phyloP scores from a whole-genome alignment of 345 rosid genomes.

The Triadica sebifera region DNA sequence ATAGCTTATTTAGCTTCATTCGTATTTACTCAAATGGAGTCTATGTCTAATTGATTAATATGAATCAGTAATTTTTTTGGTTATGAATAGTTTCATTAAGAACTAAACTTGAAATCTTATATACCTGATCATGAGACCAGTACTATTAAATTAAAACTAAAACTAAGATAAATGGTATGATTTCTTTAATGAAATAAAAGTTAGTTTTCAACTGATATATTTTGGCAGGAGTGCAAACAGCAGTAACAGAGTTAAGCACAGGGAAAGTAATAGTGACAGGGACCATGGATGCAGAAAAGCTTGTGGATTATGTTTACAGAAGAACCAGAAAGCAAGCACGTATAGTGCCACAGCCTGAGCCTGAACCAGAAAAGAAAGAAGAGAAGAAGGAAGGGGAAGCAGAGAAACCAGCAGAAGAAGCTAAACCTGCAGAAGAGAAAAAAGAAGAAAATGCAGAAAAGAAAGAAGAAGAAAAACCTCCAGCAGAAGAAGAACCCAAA shows the following conservation, averaged over 20 bases:
- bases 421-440: constrained; percentile 37
- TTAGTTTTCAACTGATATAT: too few relatives aligned
- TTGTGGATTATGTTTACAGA: constrained; percentile 77
- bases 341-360: constrained; percentile 60
- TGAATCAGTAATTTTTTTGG: too few relatives aligned
- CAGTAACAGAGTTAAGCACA: constrained; percentile 56
- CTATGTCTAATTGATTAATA: too few relatives aligned
- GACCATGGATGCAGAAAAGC: constrained; percentile 77
- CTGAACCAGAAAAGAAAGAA: constrained; percentile 27
- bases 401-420: constrained; percentile 42
- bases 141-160: too few relatives aligned
- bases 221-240: constrained; percentile 70
- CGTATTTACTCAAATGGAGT: too few relatives aligned
- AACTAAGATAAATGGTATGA: too few relatives aligned
- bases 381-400: constrained; percentile 42
- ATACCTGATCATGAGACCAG: too few relatives aligned
- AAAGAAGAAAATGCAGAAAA: constrained; percentile 31
- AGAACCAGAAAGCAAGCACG: constrained; percentile 79
- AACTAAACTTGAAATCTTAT: too few relatives aligned
- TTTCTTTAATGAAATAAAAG: too few relatives aligned
- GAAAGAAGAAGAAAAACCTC: constrained; percentile 28
- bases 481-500: constrained; percentile 2
- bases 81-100: too few relatives aligned
- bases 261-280: constrained; percentile 85
- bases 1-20: too few relatives aligned